These are phyloP conservation scores for Fusarium buxicola DNA, from an alignment of 2,329 filamentous ascomycete species.

Conservation along the genomic window DNA sequence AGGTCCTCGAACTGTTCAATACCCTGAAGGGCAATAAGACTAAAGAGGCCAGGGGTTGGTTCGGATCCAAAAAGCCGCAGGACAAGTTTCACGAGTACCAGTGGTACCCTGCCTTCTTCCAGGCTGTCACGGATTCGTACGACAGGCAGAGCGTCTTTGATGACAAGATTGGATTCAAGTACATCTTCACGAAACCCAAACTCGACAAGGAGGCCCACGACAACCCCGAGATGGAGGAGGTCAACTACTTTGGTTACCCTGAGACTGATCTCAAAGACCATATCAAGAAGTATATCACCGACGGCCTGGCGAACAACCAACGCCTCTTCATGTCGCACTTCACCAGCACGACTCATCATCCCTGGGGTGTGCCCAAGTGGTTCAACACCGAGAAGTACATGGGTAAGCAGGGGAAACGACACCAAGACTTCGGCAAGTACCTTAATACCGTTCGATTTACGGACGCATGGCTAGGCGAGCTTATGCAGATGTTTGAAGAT, in stretches of 20 bases:
- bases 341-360: constrained; percentile 52
- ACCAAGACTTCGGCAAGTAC: constrained; percentile 49
- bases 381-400: constrained; percentile 43
- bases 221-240: constrained; percentile 39
- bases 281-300: constrained; percentile 47
- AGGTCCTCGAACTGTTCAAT: constrained; percentile 52
- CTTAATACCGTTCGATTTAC: constrained; percentile 49
- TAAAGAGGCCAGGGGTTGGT: constrained; percentile 12
- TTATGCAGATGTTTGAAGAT: constrained; percentile 49
- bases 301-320: constrained; percentile 47
- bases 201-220: constrained; percentile 39
- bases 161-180: constrained; percentile 47
- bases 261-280: constrained; percentile 48
- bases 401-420: constrained; percentile 38
- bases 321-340: constrained; percentile 51
- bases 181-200: constrained; percentile 46
- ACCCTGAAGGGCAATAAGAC: constrained; percentile 32
- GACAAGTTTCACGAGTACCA: constrained; percentile 42
- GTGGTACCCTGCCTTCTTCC: constrained; percentile 50
- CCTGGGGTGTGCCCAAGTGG: constrained; percentile 43
- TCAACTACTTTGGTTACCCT: constrained; percentile 51
- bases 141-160: constrained; percentile 50
- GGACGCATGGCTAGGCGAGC: constrained; percentile 48
- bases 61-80: constrained; percentile 6
- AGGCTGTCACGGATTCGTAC: constrained; percentile 50